Conservation (phyloP, 2,329 filamentous ascomycete genomes). For the Truncatella angustata region DNA sequence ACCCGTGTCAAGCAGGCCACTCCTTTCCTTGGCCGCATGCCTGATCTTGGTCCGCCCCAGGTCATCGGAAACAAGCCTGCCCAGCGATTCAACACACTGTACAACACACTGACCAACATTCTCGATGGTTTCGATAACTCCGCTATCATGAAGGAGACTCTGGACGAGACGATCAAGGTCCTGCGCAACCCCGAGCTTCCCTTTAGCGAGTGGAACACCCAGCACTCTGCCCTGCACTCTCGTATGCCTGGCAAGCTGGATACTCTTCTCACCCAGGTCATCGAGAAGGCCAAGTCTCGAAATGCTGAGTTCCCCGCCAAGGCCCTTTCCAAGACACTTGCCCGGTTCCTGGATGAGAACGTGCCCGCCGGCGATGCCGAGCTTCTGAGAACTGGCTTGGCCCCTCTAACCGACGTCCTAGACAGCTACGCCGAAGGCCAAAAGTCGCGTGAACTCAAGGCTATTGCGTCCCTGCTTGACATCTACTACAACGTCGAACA, state of each 20-base stretch:
- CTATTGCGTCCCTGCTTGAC: constrained; percentile 77
- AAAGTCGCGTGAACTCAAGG: constrained; percentile 83
- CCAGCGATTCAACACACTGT: constrained; percentile 77
- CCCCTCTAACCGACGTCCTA: constrained; percentile 76
- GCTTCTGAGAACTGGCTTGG: constrained; percentile 69
- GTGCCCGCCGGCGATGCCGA: constrained; percentile 71
- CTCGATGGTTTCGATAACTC: constrained; percentile 95
- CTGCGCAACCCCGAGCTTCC: constrained; percentile 87
- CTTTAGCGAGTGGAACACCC: constrained; percentile 93
- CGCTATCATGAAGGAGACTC: constrained; percentile 83
- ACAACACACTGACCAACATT: constrained; percentile 81
- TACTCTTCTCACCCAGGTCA: constrained; percentile 74
- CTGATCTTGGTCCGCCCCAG: constrained; percentile 80
- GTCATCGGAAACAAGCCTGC: constrained; percentile 88
- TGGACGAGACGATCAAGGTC: constrained; percentile 88
- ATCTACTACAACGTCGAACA: constrained; percentile 81
- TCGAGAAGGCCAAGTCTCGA: constrained; percentile 77
- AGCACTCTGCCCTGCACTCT: constrained; percentile 94
- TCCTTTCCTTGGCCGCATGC: constrained; percentile 88
- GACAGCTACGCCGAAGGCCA: constrained; percentile 80
- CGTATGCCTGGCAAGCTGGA: constrained; percentile 97
- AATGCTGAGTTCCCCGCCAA: constrained; percentile 90
- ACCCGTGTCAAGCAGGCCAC: constrained; percentile 95
- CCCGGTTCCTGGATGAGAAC: constrained; percentile 87
- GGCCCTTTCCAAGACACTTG: constrained; percentile 76